Conservation (phyloP, 148 eudicot genomes). For the Beta vulgaris region DNA sequence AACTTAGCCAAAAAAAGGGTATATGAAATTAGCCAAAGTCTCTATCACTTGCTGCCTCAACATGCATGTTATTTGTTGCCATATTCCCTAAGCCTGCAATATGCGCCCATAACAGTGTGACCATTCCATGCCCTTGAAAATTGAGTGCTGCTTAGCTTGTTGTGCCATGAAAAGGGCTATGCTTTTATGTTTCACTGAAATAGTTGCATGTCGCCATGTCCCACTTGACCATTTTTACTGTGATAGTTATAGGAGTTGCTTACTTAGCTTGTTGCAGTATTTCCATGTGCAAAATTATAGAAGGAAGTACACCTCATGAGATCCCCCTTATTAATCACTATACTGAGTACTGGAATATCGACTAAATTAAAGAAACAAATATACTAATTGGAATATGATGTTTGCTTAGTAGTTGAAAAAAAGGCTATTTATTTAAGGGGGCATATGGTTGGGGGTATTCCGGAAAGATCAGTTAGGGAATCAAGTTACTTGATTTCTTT, state of each 20-base stretch:
- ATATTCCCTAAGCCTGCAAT: neutral
- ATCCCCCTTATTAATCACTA: too few relatives aligned
- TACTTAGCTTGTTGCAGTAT: neutral
- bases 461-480: too few relatives aligned
- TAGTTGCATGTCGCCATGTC: slow-evolving; percentile 5
- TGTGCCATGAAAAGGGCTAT: slow-evolving; percentile 1
- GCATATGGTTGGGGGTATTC: too few relatives aligned
- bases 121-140: neutral
- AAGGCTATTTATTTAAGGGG: too few relatives aligned
- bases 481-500: too few relatives aligned
- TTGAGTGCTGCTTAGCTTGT: slow-evolving; percentile 12
- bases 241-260: neutral
- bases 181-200: slow-evolving; percentile 23
- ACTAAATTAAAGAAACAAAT: too few relatives aligned
- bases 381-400: too few relatives aligned
- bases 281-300: neutral
- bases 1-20: slow-evolving; percentile 17
- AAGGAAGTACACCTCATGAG: too few relatives aligned
- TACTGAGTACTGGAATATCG: too few relatives aligned
- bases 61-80: neutral
- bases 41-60: neutral
- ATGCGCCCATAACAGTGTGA: neutral
- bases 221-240: slow-evolving; percentile 3
- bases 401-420: too few relatives aligned
- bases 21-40: slow-evolving; percentile 7